These are phyloP conservation scores for Sisymbrium altissimum DNA, from an alignment of 345 rosid species.

Conservation along the genomic window DNA sequence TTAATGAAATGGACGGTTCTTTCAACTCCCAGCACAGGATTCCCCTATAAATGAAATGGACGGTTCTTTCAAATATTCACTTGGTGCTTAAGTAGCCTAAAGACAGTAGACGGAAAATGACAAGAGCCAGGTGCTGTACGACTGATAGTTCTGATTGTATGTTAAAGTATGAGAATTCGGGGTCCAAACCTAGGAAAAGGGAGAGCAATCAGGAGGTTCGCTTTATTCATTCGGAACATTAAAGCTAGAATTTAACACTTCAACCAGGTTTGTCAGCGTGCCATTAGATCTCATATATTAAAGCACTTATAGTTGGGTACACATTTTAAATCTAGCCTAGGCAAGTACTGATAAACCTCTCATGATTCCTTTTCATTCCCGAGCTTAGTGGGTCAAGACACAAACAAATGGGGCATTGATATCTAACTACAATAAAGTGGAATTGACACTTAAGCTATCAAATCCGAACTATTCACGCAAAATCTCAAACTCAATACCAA, in stretches of 20 bases:
- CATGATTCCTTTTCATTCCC: not conserved
- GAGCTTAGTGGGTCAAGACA: not conserved
- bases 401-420: not conserved
- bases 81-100: conserved; percentile 5
- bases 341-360: not conserved
- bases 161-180: not conserved
- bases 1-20: not conserved
- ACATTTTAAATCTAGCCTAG: not conserved
- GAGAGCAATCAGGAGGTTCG: not conserved
- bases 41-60: conserved; percentile 15
- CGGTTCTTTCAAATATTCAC: not conserved
- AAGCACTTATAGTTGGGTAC: not conserved
- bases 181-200: not conserved
- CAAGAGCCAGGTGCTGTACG: not conserved
- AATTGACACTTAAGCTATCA: not conserved
- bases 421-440: not conserved
- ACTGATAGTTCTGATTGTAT: not conserved
- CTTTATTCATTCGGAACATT: not conserved
- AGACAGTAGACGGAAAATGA: not conserved
- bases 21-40: conserved; percentile 50
- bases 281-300: not conserved
- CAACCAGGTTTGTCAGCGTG: conserved; percentile 7
- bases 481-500: not conserved
- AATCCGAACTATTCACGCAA: not conserved
- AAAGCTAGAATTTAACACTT: not conserved